Percentiles rank a stretch among this genome's conserved stretches.
These are phyloP conservation scores for Piromyces finnis DNA, from an alignment of 192 early-diverging fungal species.

Conservation along the genomic window DNA sequence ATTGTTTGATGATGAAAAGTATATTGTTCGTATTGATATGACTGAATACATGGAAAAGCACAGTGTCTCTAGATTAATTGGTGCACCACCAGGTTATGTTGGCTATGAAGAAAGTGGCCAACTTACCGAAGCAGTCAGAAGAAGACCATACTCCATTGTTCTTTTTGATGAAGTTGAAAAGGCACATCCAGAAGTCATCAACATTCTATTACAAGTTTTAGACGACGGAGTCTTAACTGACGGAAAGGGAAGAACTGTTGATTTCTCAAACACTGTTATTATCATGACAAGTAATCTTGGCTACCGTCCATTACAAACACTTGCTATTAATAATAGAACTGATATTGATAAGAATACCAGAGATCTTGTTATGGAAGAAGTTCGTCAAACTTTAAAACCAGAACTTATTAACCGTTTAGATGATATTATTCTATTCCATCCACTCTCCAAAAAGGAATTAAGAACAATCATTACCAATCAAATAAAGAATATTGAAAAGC, in stretches of 20 bases:
- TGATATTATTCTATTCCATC: constrained; percentile 75
- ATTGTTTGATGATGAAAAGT: constrained; percentile 92
- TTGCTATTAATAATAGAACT: constrained; percentile 1
- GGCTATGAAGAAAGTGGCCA: constrained; percentile 94
- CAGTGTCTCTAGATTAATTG: constrained; percentile 76
- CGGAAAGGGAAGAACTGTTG: constrained; percentile 74
- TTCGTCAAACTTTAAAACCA: constrained; percentile 63
- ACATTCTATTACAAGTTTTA: constrained; percentile 62
- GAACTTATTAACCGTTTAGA: constrained; percentile 95
- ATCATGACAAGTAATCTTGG: constrained; percentile 92
- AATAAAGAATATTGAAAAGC: constrained; percentile 33
- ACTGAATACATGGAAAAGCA: constrained; percentile 91
- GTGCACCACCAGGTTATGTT: constrained; percentile 89
- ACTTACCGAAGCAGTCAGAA: constrained; percentile 81
- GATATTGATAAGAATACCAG: not conserved
- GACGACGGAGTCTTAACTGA: constrained; percentile 94
- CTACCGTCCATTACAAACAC: constrained; percentile 29
- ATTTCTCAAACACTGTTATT: constrained; percentile 90
- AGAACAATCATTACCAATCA: constrained; percentile 54
- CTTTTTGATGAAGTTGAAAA: constrained; percentile 99
- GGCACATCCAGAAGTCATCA: constrained; percentile 69
- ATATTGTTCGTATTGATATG: constrained; percentile 96
- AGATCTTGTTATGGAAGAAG: constrained; percentile 60
- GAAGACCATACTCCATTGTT: constrained; percentile 80
- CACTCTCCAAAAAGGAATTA: constrained; percentile 35